Evolutionary conservation across 2,329 filamentous ascomycete genomes (phyloP), one percentile per base, ranked within the genome.

Genomic region (Tolypocladium guangdongense): DNA sequence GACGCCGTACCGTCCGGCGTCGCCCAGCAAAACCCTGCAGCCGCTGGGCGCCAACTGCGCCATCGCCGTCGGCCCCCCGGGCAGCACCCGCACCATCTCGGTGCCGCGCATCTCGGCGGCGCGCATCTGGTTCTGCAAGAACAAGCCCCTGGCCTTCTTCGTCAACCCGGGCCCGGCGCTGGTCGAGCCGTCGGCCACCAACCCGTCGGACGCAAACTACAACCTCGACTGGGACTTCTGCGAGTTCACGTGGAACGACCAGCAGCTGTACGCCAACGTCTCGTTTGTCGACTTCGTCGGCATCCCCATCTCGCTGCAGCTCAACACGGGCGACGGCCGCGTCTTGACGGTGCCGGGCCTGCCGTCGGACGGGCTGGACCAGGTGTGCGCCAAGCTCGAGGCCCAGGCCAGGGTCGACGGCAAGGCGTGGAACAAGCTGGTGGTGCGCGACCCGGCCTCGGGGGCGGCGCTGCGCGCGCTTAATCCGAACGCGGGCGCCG

Each of bases 241-340:
- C 70, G 85, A 88, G 67, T 83, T 87, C 60, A 86, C 83, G 18
- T 86, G 78, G 68, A 86, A 86, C 66, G 60, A 68, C 37, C 62
- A 65, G 35, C 75, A 86, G 66, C 68, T 87, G 6, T 88, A 81
- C 63, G 82, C 80, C 60, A 87, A 87, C 60, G 83, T 91, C 60
- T 82, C 77, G 57, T 85, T 86, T 64, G 88, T 91, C 52, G 87
- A 91, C 71, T 91, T 91, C 68, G 78, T 90, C 56, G 73, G 73
- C 60, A 65, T 86, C 59, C 83, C 85, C n/a, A 76, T 86, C 51
- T 76, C 79, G 1, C 74, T 85, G 57, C 64, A 68, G 55, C 74
- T 85, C 47, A 68, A 68, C 52, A 78, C 75, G 56, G 71, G 71
- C 22, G 64, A 67, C 46, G 78, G 77, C 46, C 57, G 59, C 12